Evolutionary conservation across 2,329 filamentous ascomycete species (phyloP).

Genomic region (Parastagonospora nodorum): DNA sequence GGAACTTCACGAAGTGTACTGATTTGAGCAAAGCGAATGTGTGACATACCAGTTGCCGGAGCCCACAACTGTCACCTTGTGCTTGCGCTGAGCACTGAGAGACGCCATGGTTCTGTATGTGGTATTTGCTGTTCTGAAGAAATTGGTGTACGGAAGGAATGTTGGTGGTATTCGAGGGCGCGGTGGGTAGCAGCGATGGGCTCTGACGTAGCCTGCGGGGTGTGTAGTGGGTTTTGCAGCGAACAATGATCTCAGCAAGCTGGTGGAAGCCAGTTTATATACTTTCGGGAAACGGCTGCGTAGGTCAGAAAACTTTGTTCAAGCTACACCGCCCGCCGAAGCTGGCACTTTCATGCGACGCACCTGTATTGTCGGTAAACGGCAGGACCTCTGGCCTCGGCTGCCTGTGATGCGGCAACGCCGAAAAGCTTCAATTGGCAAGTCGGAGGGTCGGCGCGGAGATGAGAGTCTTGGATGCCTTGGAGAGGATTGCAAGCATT

Average conservation of each 20-base stretch:
- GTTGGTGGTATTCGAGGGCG: slow-evolving; percentile 9
- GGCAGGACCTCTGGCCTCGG: slow-evolving; percentile 36
- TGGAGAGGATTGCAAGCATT: slow-evolving; percentile 10
- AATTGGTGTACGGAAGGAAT: slow-evolving; percentile 8
- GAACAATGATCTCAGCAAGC: slow-evolving; percentile 14
- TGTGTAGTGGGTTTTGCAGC: slow-evolving; percentile 10
- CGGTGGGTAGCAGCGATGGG: slow-evolving; percentile 18
- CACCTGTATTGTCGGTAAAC: slow-evolving; percentile 22
- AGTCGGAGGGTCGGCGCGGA: slow-evolving; percentile 14
- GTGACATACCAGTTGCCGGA: slow-evolving; percentile 85
- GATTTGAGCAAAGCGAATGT: not conserved
- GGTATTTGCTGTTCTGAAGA: slow-evolving; percentile 3
- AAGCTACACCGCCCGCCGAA: slow-evolving; percentile 30
- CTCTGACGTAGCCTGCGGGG: slow-evolving; percentile 23
- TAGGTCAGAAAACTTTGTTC: slow-evolving; percentile 11
- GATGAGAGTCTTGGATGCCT: slow-evolving; percentile 1
- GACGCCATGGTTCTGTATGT: slow-evolving; percentile 51
- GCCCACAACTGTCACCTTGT: slow-evolving; percentile 92
- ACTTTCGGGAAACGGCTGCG: slow-evolving; percentile 13
- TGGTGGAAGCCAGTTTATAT: slow-evolving; percentile 33
- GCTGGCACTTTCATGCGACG: slow-evolving; percentile 6
- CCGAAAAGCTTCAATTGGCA: slow-evolving; percentile 21
- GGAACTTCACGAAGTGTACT: too few relatives aligned
- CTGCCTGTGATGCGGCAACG: slow-evolving; percentile 41
- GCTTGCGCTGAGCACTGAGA: slow-evolving; percentile 67